A percentile compares a stretch with the other conserved stretches of the same genome.
These are phyloP conservation scores for Citrus hindsii DNA, from an alignment of 345 rosid species.

Conservation along the genomic window DNA sequence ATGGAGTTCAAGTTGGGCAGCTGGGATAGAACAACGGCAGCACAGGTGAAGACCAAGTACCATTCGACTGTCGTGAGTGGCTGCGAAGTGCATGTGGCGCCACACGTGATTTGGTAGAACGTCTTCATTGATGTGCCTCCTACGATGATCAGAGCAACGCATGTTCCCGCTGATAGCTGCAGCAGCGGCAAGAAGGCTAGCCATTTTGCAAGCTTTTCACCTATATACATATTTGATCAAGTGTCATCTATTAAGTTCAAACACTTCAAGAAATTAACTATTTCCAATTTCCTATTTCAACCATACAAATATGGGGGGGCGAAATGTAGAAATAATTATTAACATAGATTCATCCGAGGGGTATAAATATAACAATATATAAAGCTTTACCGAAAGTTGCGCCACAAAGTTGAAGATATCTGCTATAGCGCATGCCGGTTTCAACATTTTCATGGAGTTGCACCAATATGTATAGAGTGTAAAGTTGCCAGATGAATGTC, in stretches of 20 bases:
- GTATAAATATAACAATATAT: too few species aligned
- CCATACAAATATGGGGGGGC: too few species aligned
- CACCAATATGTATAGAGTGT: slow-evolving; percentile 63
- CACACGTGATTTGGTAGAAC: slow-evolving; percentile 33
- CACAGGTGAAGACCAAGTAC: slow-evolving; percentile 46
- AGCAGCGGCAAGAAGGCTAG: slow-evolving; percentile 49
- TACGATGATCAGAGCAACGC: slow-evolving; percentile 44
- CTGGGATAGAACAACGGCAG: slow-evolving; percentile 49
- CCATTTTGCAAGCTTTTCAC: slow-evolving; percentile 45
- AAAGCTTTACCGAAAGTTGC: slow-evolving; percentile 57
- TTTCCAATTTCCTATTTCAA: too few species aligned
- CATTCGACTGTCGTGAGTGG: slow-evolving; percentile 54
- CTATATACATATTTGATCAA: slow-evolving; percentile 10
- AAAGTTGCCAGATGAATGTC: slow-evolving; percentile 82
- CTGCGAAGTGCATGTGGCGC: slow-evolving; percentile 27
- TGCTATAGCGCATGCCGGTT: slow-evolving; percentile 55
- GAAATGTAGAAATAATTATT: too few species aligned
- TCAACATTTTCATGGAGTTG: slow-evolving; percentile 73
- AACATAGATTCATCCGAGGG: too few species aligned
- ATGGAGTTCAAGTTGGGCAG: slow-evolving; percentile 67
- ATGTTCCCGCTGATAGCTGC: slow-evolving; percentile 73
- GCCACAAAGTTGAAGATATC: slow-evolving; percentile 59
- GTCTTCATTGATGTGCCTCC: slow-evolving; percentile 41
- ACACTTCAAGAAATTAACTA: too few species aligned
- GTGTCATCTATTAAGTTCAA: too few species aligned